Evolutionary conservation across 345 rosid genomes (phyloP).

Genomic region (Murraya paniculata): DNA sequence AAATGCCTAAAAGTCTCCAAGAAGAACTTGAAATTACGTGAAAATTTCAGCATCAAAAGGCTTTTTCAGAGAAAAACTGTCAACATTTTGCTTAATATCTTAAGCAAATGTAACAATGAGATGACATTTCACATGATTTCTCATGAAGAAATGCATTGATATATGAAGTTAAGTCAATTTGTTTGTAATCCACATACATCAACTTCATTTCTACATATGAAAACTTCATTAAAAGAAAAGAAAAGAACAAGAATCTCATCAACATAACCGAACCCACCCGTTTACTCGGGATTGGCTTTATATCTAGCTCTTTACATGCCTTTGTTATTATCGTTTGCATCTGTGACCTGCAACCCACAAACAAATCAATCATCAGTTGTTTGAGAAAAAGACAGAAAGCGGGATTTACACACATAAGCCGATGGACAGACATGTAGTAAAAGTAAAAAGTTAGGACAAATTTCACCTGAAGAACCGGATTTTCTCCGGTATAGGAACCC

Average conservation of each 20-base stretch:
- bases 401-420: not conserved
- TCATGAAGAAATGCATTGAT: not conserved
- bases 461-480: constrained; percentile 80
- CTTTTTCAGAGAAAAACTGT: not conserved
- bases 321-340: constrained; percentile 92
- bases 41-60: not conserved
- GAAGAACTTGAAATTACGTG: not conserved
- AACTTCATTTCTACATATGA: not conserved
- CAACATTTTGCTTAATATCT: not conserved
- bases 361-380: not conserved
- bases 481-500: constrained; percentile 72
- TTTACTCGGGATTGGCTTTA: constrained; percentile 83
- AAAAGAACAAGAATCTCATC: constrained; percentile 6
- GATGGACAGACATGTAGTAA: not conserved
- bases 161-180: not conserved
- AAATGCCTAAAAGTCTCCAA: not conserved
- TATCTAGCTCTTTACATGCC: constrained; percentile 78
- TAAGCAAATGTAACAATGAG: not conserved
- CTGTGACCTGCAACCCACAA: constrained; percentile 61
- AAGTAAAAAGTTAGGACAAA: not conserved
- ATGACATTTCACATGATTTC: not conserved
- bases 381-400: not conserved
- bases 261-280: constrained; percentile 45
- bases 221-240: not conserved
- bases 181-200: not conserved